phyloP scores from a whole-genome alignment of 768 basidiomycete genomes.

The Phallus indusiatus region DNA sequence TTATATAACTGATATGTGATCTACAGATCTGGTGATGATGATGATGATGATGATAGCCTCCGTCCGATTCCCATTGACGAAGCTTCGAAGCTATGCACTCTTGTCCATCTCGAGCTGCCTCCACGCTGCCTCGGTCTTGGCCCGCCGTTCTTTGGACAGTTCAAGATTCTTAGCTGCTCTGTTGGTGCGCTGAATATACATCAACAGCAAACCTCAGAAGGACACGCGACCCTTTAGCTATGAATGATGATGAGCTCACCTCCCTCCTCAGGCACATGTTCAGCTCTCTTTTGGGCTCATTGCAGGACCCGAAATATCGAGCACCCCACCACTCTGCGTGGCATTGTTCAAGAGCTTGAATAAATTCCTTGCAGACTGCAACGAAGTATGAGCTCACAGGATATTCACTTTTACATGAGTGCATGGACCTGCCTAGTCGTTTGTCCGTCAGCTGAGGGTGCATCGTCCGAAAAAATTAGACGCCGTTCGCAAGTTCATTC shows the following conservation, averaged over 20 bases:
- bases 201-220: neutral
- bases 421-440: constrained; percentile 29
- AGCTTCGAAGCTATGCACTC: neutral
- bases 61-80: no score
- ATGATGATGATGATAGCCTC: no score
- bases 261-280: constrained; percentile 64
- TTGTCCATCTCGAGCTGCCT: neutral
- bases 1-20: no score
- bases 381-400: constrained; percentile 2
- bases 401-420: no score
- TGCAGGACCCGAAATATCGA: constrained; percentile 56
- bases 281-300: constrained; percentile 54
- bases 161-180: constrained; percentile 3
- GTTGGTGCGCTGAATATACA: neutral
- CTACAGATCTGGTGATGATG: no score
- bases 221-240: neutral
- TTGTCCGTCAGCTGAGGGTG: constrained; percentile 67
- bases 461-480: constrained; percentile 31
- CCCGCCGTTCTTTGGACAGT: constrained; percentile 4
- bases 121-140: constrained; percentile 2
- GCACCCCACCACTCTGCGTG: constrained; percentile 55
- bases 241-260: constrained; percentile 29
- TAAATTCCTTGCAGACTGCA: constrained; percentile 66
- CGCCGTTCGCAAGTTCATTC: no score
- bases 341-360: constrained; percentile 65